phyloP scores from a whole-genome alignment of 305 asterid genomes.

The Andrographis paniculata region DNA sequence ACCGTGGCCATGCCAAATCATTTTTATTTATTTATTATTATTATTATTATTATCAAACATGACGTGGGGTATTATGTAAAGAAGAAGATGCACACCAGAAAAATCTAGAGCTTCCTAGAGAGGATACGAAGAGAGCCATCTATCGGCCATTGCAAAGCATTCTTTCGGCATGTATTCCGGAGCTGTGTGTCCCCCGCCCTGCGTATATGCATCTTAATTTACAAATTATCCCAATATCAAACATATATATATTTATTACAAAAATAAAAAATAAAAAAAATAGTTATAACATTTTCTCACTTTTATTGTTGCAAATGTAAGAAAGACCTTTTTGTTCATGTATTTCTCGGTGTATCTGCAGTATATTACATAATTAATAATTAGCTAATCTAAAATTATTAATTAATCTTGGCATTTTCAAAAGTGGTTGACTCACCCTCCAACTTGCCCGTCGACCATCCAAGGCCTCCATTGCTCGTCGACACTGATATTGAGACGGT shows the following conservation, averaged over 20 bases:
- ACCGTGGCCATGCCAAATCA: no score
- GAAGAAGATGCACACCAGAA: no score
- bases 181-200: constrained; percentile 40
- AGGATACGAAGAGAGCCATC: constrained; percentile 25
- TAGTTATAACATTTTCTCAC: constrained; percentile 12
- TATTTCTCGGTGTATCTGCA: constrained; percentile 22
- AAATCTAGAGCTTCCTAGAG: no score
- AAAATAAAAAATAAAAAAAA: no score
- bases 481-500: constrained; percentile 20
- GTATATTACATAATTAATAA: neutral
- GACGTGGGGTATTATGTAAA: no score
- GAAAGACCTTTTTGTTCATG: constrained; percentile 1
- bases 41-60: no score
- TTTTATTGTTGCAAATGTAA: constrained; percentile 28
- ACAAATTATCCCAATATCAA: neutral
- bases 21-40: no score
- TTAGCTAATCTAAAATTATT: neutral
- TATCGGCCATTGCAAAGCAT: constrained; percentile 26
- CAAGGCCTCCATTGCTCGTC: constrained; percentile 32
- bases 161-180: constrained; percentile 29
- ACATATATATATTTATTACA: no score
- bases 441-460: constrained; percentile 28
- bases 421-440: constrained; percentile 20
- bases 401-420: neutral
- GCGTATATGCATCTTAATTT: constrained; percentile 5